Evolutionary conservation across 73 alveolate species (phyloP).

Genomic region (Durusdinium trenchii): DNA sequence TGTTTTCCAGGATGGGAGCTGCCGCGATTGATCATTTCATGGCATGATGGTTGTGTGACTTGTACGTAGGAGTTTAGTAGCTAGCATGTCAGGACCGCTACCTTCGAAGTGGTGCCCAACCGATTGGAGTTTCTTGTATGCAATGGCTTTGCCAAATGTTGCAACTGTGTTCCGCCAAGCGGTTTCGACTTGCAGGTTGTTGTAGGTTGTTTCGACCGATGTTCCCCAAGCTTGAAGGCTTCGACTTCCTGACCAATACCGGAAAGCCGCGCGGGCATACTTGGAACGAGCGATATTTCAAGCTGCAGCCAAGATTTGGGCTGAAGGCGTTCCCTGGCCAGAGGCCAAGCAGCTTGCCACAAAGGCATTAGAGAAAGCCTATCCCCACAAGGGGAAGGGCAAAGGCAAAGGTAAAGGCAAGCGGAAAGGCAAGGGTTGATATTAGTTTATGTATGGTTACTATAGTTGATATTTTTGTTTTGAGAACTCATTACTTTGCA

Average conservation of each 20-base stretch:
- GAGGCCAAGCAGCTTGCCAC: not conserved
- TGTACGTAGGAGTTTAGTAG: too few species aligned
- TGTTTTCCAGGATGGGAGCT: too few species aligned
- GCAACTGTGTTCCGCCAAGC: too few species aligned
- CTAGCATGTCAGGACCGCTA: constrained; percentile 12
- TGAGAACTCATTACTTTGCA: not conserved
- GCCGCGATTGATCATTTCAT: too few species aligned
- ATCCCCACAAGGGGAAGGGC: not conserved
- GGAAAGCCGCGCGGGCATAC: not conserved
- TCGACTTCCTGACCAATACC: not conserved
- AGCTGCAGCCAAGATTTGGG: not conserved
- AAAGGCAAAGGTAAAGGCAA: constrained; percentile 4
- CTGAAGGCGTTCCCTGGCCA: constrained; percentile 5
- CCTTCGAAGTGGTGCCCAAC: not conserved
- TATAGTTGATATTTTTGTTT: not conserved
- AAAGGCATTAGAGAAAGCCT: not conserved
- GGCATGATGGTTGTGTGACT: too few species aligned
- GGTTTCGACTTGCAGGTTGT: not conserved
- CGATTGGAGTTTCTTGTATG: not conserved
- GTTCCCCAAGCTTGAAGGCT: not conserved
- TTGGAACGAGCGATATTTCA: not conserved
- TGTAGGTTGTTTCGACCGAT: not conserved
- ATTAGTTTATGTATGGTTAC: not conserved
- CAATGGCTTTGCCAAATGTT: not conserved
- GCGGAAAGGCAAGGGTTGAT: not conserved